These are phyloP conservation scores for Malus asiatica DNA, from an alignment of 306 rosid species.

Conservation along the genomic window DNA sequence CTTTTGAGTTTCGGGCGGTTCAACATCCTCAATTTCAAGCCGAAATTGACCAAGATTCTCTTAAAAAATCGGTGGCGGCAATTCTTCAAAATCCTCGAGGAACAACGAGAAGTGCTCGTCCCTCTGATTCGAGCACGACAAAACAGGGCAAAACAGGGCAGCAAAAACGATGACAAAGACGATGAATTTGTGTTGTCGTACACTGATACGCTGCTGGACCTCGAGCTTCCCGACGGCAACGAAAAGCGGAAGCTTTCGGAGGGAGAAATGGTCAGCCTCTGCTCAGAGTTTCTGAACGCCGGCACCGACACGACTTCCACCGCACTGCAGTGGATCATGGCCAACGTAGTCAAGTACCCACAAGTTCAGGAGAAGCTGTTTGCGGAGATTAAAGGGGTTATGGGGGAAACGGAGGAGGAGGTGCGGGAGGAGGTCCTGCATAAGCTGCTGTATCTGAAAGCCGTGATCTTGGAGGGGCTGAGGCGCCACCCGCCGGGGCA, in stretches of 20 bases:
- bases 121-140: constrained; percentile 17
- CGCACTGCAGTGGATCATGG: constrained; percentile 25
- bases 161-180: background rate
- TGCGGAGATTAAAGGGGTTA: constrained; percentile 15
- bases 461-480: constrained; percentile 16
- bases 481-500: constrained; percentile 25
- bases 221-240: background rate
- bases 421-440: constrained; percentile 20
- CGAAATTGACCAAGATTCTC: constrained; percentile 7
- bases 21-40: constrained; percentile 15
- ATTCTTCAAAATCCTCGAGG: background rate
- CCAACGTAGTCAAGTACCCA: constrained; percentile 15
- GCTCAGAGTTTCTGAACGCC: constrained; percentile 15
- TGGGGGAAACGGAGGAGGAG: background rate
- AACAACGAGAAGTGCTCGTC: background rate
- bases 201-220: constrained; percentile 8
- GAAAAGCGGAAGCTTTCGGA: constrained; percentile 8
- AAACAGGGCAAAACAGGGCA: background rate
- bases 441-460: constrained; percentile 18
- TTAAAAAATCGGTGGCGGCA: constrained; percentile 5
- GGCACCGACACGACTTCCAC: constrained; percentile 12
- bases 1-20: background rate
- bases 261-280: constrained; percentile 7
- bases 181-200: constrained; percentile 1
- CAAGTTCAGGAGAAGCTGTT: background rate